Evolutionary conservation across 441 rosid species (phyloP).

Genomic region (Capsella rubella): DNA sequence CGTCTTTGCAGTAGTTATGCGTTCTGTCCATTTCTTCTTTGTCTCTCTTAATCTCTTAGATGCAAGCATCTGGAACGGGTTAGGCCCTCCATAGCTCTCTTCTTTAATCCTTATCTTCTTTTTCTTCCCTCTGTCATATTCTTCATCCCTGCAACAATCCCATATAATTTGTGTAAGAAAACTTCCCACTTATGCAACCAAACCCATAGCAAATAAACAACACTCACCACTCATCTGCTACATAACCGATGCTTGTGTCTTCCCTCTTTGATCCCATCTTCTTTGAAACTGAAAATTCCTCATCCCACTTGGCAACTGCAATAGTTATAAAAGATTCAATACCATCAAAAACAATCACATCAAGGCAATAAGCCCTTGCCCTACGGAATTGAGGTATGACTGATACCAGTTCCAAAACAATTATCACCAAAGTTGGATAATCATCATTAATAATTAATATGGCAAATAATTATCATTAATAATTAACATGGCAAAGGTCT

Average conservation of each 20-base stretch:
- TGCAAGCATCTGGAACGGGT: constrained; percentile 79
- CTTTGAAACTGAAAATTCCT: constrained; percentile 46
- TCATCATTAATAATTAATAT: neutral
- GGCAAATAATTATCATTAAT: neutral
- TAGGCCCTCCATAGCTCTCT: constrained; percentile 61
- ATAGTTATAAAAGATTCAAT: constrained; percentile 30
- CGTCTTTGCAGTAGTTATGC: constrained; percentile 53
- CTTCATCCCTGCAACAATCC: constrained; percentile 75
- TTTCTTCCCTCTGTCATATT: constrained; percentile 88
- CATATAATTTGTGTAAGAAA: constrained; percentile 21
- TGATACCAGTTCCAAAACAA: constrained; percentile 13
- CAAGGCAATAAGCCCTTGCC: constrained; percentile 14
- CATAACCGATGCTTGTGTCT: constrained; percentile 61
- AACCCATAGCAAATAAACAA: constrained; percentile 9
- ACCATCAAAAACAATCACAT: constrained; percentile 32
- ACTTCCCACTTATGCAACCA: constrained; percentile 4
- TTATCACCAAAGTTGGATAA: neutral
- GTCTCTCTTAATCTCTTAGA: constrained; percentile 57
- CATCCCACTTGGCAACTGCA: constrained; percentile 90
- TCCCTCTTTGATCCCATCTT: constrained; percentile 45
- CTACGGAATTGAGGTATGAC: neutral
- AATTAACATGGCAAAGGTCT: constrained; percentile 11
- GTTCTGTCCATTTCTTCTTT: constrained; percentile 49
- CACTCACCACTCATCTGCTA: constrained; percentile 91
- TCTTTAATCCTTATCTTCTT: constrained; percentile 66